These are phyloP conservation scores for Calophaca sinica DNA, from an alignment of 306 rosid species.

Conservation along the genomic window DNA sequence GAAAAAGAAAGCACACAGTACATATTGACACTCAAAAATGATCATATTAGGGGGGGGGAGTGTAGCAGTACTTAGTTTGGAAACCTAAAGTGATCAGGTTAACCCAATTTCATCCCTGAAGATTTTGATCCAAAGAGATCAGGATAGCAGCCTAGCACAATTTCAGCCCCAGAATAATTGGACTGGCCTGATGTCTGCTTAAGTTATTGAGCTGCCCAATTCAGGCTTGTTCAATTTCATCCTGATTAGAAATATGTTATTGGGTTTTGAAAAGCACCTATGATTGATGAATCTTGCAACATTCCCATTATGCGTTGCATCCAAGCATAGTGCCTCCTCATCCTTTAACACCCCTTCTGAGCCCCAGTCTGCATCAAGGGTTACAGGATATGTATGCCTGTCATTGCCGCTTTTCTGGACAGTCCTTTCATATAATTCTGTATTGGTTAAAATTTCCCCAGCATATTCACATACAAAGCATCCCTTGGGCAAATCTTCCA, in stretches of 20 bases:
- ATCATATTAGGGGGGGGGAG: not conserved
- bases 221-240: not conserved
- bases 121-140: not conserved
- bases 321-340: slow-evolving; percentile 93
- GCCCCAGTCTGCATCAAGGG: slow-evolving; percentile 96
- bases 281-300: slow-evolving; percentile 96
- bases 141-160: not conserved
- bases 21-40: not conserved
- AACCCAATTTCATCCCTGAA: not conserved
- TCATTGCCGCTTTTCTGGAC: slow-evolving; percentile 52
- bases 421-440: slow-evolving; percentile 74
- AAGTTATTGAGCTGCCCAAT: not conserved
- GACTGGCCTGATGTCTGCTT: not conserved
- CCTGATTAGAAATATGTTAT: not conserved
- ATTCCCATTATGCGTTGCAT: slow-evolving; percentile 86
- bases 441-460: slow-evolving; percentile 88
- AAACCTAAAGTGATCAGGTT: not conserved
- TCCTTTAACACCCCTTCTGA: slow-evolving; percentile 74
- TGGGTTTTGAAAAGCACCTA: slow-evolving; percentile 56
- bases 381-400: slow-evolving; percentile 89
- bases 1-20: not conserved
- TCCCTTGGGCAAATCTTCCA: slow-evolving; percentile 79
- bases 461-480: slow-evolving; percentile 83
- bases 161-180: not conserved
- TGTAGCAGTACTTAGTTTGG: not conserved